These are phyloP conservation scores for Phanerodontia chrysosporium DNA, from an alignment of 768 basidiomycete genomes.

Conservation along the genomic window DNA sequence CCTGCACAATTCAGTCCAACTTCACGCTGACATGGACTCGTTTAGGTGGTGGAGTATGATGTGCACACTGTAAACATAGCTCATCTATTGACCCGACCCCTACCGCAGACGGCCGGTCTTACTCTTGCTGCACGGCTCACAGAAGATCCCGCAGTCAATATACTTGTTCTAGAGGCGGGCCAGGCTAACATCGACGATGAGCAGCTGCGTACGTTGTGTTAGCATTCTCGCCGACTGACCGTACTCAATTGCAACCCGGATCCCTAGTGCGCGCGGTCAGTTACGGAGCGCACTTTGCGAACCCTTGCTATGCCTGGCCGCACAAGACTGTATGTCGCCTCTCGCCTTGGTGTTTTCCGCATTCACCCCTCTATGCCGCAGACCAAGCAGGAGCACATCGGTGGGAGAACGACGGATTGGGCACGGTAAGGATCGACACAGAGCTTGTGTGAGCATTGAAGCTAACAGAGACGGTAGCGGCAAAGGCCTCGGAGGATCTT, in stretches of 20 bases:
- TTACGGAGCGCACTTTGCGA: constrained; percentile 19
- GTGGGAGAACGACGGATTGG: not conserved
- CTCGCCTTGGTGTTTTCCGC: no score
- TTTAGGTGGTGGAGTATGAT: constrained; percentile 4
- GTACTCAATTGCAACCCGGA: not conserved
- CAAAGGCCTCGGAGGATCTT: constrained; percentile 23
- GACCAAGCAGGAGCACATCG: constrained; percentile 3
- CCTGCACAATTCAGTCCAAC: not conserved
- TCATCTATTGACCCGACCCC: no score
- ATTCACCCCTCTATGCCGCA: no score
- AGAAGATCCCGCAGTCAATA: constrained; percentile 17
- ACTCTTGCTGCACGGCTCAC: constrained; percentile 36
- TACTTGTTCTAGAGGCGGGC: constrained; percentile 21
- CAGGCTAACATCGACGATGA: constrained; percentile 8
- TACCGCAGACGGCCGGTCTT: constrained; percentile 15
- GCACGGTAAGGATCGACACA: not conserved
- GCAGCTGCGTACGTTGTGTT: not conserved
- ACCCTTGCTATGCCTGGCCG: constrained; percentile 15
- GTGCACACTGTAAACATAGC: not conserved
- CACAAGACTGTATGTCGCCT: constrained; percentile 16
- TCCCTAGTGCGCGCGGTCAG: constrained; percentile 18
- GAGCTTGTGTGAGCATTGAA: not conserved
- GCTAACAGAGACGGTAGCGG: constrained; percentile 8
- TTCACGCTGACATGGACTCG: not conserved
- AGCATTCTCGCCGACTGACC: not conserved